Percentiles rank a stretch among this genome's conserved stretches.
Conservation (phyloP, 805 yeast species). For the Yueomyces sinensis region DNA sequence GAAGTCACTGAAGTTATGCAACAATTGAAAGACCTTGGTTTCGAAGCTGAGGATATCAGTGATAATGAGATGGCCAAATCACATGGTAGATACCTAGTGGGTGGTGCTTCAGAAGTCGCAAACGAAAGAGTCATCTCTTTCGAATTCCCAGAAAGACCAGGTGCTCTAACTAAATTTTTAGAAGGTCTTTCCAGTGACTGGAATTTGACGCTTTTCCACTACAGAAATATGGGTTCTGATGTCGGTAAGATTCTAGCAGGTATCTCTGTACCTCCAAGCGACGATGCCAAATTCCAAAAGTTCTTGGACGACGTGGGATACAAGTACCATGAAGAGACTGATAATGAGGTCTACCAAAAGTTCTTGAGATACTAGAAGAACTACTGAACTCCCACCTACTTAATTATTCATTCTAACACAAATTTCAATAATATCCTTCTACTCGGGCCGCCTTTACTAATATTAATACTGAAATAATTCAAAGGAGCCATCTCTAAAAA, state of each 20-base stretch:
- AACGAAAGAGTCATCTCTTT: slow-evolving; percentile 72
- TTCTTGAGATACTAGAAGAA: slow-evolving; percentile 40
- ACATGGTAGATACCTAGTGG: slow-evolving; percentile 92
- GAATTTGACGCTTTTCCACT: slow-evolving; percentile 92
- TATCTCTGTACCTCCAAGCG: slow-evolving; percentile 66
- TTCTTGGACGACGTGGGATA: slow-evolving; percentile 68
- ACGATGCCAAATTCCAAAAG: slow-evolving; percentile 46
- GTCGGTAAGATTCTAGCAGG: slow-evolving; percentile 89
- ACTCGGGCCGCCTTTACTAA: no score
- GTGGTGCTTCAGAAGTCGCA: slow-evolving; percentile 66
- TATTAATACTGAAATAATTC: no score
- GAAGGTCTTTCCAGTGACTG: slow-evolving; percentile 59
- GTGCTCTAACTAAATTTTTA: slow-evolving; percentile 77
- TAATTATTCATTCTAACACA: no score
- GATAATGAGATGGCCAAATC: slow-evolving; percentile 91
- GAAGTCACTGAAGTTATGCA: slow-evolving; percentile 58
- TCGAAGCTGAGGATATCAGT: slow-evolving; percentile 71
- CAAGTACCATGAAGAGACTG: slow-evolving; percentile 66
- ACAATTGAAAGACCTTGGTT: slow-evolving; percentile 48
- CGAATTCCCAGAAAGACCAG: slow-evolving; percentile 97
- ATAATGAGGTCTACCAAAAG: slow-evolving; percentile 73
- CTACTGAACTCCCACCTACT: no score
- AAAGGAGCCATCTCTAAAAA: no score
- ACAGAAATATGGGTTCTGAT: slow-evolving; percentile 94
- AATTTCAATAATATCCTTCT: no score